Percentiles rank a stretch among this genome's conserved stretches.
These are phyloP conservation scores for Beauveria scarabaeidicola DNA, from an alignment of 2,329 filamentous ascomycete species.

Conservation along the genomic window DNA sequence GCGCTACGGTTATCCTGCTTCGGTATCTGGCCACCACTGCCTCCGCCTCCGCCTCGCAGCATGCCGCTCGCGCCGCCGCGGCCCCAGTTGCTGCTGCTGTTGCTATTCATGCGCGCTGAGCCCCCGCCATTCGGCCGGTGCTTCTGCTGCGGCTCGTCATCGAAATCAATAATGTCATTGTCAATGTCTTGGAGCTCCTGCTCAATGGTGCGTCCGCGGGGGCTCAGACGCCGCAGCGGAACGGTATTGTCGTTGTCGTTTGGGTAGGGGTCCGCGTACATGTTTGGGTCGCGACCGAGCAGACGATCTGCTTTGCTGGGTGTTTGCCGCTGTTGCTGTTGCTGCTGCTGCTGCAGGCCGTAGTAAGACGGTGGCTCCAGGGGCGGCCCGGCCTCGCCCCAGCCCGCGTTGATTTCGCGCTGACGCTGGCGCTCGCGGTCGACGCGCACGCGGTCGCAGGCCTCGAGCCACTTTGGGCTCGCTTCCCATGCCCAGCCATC, in stretches of 20 bases:
- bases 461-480: slow-evolving; percentile 67
- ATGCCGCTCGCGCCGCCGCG: slow-evolving; percentile 35
- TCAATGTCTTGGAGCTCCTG: slow-evolving; percentile 34
- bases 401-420: slow-evolving; percentile 58
- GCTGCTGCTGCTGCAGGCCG: slow-evolving; percentile 23
- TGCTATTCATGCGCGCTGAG: slow-evolving; percentile 28
- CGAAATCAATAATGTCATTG: slow-evolving; percentile 24
- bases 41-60: slow-evolving; percentile 27
- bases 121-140: slow-evolving; percentile 17
- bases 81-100: slow-evolving; percentile 30
- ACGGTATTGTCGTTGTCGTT: slow-evolving; percentile 20
- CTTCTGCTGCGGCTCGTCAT: slow-evolving; percentile 30
- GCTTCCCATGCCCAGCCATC: slow-evolving; percentile 95
- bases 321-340: neutral
- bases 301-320: slow-evolving; percentile 49
- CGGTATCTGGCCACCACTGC: neutral
- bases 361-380: slow-evolving; percentile 14
- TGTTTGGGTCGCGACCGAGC: slow-evolving; percentile 47
- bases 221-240: slow-evolving; percentile 39
- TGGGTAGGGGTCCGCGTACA: slow-evolving; percentile 32
- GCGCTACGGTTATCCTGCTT: neutral
- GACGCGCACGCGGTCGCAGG: slow-evolving; percentile 51
- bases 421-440: slow-evolving; percentile 53
- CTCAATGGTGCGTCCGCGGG: slow-evolving; percentile 35
- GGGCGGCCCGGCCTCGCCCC: slow-evolving; percentile 40